Evolutionary conservation across 179 eudicot genomes (phyloP).

Genomic region (Silene vulgaris): DNA sequence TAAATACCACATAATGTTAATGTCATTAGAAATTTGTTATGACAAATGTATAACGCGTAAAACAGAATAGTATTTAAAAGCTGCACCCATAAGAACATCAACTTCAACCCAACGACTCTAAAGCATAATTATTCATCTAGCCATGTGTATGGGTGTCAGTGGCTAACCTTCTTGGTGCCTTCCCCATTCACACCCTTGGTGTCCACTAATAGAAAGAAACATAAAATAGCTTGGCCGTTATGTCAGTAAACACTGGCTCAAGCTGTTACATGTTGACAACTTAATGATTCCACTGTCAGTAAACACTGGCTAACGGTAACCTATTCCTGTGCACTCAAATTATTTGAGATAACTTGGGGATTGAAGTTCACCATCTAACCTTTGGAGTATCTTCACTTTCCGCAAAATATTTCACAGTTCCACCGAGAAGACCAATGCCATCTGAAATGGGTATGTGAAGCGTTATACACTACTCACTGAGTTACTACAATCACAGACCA

Average conservation of each 20-base stretch:
- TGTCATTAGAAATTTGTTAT: too few relatives aligned
- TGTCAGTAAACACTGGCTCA: neutral
- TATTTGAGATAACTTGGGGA: neutral
- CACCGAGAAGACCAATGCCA: constrained; percentile 96
- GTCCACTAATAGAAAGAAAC: too few relatives aligned
- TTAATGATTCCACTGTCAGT: neutral
- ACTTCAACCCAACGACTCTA: too few relatives aligned
- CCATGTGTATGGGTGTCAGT: too few relatives aligned
- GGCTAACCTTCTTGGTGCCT: too few relatives aligned
- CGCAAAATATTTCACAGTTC: constrained; percentile 72
- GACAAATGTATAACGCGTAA: too few relatives aligned
- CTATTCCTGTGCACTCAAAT: neutral
- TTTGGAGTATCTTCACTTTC: constrained; percentile 69
- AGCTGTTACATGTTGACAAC: constrained; percentile 8
- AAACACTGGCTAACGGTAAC: too few relatives aligned
- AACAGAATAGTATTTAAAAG: too few relatives aligned
- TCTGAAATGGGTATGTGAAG: constrained; percentile 50
- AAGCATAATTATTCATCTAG: too few relatives aligned
- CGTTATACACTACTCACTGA: neutral
- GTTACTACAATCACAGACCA: neutral
- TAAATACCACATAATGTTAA: too few relatives aligned
- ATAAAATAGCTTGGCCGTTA: neutral
- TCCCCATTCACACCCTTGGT: too few relatives aligned
- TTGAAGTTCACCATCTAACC: constrained; percentile 39
- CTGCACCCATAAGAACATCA: too few relatives aligned